Evolutionary conservation across 176 grass and related monocot genomes (phyloP).

Genomic region (Rhynchospora tenuis): DNA sequence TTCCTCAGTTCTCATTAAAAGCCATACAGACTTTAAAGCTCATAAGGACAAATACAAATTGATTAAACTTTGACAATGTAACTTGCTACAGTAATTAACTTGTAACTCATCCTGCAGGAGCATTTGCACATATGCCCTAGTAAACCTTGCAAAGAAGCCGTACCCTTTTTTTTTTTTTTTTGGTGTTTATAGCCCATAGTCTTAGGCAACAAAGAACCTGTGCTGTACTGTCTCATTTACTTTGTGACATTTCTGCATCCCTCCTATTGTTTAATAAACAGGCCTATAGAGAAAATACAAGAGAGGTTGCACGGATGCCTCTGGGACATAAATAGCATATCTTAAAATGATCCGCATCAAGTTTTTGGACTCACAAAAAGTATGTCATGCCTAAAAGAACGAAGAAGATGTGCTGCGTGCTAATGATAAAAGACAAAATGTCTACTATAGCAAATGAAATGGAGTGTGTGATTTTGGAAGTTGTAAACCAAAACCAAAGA

Average conservation of each 20-base stretch:
- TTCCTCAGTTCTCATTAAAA: constrained; percentile 18
- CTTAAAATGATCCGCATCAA: constrained; percentile 7
- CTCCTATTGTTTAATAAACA: not conserved
- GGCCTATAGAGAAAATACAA: constrained; percentile 1
- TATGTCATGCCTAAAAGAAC: not conserved
- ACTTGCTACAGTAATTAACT: not conserved
- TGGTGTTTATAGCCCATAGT: no score
- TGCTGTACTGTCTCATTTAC: not conserved
- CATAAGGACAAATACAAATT: constrained; percentile 11
- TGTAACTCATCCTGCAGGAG: not conserved
- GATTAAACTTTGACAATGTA: not conserved
- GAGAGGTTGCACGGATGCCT: constrained; percentile 2
- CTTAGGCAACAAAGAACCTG: not conserved
- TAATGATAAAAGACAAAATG: not conserved
- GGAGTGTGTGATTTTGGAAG: not conserved
- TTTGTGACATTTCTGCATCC: not conserved
- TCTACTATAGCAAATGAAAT: not conserved
- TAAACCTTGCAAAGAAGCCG: not conserved
- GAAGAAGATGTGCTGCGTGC: not conserved
- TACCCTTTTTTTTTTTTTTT: no score
- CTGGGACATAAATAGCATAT: constrained; percentile 7
- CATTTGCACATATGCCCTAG: constrained; percentile 18
- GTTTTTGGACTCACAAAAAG: not conserved
- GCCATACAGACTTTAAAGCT: constrained; percentile 20
- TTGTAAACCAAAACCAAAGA: not conserved